Base-by-base conservation (phyloP, 768 basidiomycete species). In the Agrocybe chaxingu region DNA sequence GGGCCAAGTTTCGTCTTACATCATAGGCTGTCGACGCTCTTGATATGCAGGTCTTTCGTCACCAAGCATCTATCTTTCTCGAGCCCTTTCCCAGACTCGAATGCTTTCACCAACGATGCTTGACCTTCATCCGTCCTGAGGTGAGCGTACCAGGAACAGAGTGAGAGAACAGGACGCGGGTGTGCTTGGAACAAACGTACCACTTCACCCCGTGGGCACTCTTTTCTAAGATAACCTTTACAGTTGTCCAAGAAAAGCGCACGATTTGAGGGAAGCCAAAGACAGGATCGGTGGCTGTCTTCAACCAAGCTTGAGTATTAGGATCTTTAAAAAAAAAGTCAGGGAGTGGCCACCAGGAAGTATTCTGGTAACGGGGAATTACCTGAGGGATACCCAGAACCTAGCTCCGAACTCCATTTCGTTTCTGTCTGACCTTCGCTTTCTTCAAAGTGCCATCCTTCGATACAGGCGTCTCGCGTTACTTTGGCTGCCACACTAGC, bases 401-500 rank as follows among this genome's bases (percentile, higher is more conserved):
- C 92, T 13, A 89, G 69, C 41, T 68, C 58, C 32, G 59, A 50
- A 46, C 64, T 66, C 68, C 72, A 72, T 10, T 55, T 55, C 13
- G 47, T 19, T 41, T 53, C 53, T 4, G 51, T 48, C 35, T 64
- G 57, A 2, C 66, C 62, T 8, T 62, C 61, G 30, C 69, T 72
- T 61, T 92, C 90, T 65, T 89, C 82, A 56, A 85, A 95, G 8
- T 75, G 62, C 96, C 96, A 98, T 3, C 77, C 77, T 53, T 95
- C 87, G 13, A 98, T 75, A 67, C 92, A 93, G 6, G 87, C 83
- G 61, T 98, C 96, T 49, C 96, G 77, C 0, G 95, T 98, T 24
- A 96, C 94, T 69, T 99, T 99, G 2, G 97, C 97, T 2, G 93
- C 93, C n/a, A 98, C 92, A 64, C 91, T 93, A 1, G 96, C 97